phyloP scores from a whole-genome alignment of 2,329 filamentous ascomycete genomes.

The Hypomyces perniciosus region DNA sequence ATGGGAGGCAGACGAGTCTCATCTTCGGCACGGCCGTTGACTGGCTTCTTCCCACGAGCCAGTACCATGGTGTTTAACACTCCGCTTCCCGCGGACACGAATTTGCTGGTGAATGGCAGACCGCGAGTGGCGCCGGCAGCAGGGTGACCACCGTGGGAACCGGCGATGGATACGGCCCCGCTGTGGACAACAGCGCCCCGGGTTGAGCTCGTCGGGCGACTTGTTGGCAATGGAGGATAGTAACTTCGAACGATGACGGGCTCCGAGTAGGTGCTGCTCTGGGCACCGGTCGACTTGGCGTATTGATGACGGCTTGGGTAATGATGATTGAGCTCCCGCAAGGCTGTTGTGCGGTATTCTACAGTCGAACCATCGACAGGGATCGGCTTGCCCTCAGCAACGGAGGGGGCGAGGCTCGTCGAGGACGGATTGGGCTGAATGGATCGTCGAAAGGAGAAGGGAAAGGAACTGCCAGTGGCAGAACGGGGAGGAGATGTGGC shows the following conservation, averaged over 20 bases:
- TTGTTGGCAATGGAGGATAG: constrained; percentile 38
- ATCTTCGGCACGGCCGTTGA: constrained; percentile 21
- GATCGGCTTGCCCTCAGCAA: constrained; percentile 50
- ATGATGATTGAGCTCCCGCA: constrained; percentile 54
- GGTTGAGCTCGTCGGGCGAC: constrained; percentile 26
- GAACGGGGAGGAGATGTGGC: constrained; percentile 19
- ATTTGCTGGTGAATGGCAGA: constrained; percentile 28
- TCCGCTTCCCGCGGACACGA: constrained; percentile 31
- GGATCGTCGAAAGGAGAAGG: constrained; percentile 43
- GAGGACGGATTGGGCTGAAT: constrained; percentile 46
- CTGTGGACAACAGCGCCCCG: constrained; percentile 26
- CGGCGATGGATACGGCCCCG: constrained; percentile 19
- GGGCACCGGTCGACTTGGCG: constrained; percentile 49
- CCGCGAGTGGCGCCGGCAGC: constrained; percentile 24
- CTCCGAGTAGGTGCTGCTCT: constrained; percentile 55
- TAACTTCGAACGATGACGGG: constrained; percentile 63
- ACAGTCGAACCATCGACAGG: constrained; percentile 51
- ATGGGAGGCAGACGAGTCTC: constrained; percentile 51
- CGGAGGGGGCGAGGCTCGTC: constrained; percentile 47
- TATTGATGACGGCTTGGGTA: constrained; percentile 53
- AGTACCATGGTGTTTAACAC: constrained; percentile 39
- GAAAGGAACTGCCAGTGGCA: constrained; percentile 32
- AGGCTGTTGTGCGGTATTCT: constrained; percentile 51
- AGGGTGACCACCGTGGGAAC: constrained; percentile 24
- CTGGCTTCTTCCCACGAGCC: constrained; percentile 34